Evolutionary conservation across 2,329 filamentous ascomycete genomes (phyloP), one percentile per base, ranked within the genome.

Genomic region (Pseudomassariella vexata): DNA sequence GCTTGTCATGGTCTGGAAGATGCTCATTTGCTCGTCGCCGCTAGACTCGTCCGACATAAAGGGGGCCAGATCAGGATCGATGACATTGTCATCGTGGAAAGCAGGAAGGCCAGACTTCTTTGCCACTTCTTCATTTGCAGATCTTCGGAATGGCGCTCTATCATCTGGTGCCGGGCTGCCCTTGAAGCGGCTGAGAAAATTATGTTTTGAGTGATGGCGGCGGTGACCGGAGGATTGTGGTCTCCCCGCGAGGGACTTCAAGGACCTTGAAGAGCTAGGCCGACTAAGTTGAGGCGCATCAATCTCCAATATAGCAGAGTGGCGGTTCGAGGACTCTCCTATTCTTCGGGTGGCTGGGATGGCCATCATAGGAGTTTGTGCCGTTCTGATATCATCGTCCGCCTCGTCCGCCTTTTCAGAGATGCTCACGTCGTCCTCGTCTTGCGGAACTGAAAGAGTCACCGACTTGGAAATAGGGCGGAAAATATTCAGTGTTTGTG

Each of bases 11-110:
- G 76, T 79, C 2, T 84, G 80, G 57, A 94, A 85, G 9, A 95
- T 82, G 50, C 82, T 89, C 60, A 89, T 82, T 47, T 94, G 85
- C 44, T 98, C 89, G 47, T 95, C 89, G 22, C 85, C 90, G 48
- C 87, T 95, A 2, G 89, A 95, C 28, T 85, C 88, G 53, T 98
- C 92, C 6, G 92, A 98, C 70, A 98, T 84, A 59, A 94, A 98
- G 20, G 87, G 85, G 5, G 89, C 90, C 33, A 98, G 66, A 50
- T 98, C 92, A 2, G 92, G 92, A 53, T 98, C 92, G 46, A 98
- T 96, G 46, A 98, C 95, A 52, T 92, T 96, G 63, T 98, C 92
- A 51, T 92, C 88, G 55, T 98, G 92, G 47, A 98, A 96, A n/a
- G 88, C 88, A 11, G 89, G 82, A 21, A 95, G 71, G 24, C 79